A percentile compares a stretch with the other conserved stretches of the same genome.
Conservation (phyloP, 2,329 filamentous ascomycete genomes). For the Blastomyces gilchristii region DNA sequence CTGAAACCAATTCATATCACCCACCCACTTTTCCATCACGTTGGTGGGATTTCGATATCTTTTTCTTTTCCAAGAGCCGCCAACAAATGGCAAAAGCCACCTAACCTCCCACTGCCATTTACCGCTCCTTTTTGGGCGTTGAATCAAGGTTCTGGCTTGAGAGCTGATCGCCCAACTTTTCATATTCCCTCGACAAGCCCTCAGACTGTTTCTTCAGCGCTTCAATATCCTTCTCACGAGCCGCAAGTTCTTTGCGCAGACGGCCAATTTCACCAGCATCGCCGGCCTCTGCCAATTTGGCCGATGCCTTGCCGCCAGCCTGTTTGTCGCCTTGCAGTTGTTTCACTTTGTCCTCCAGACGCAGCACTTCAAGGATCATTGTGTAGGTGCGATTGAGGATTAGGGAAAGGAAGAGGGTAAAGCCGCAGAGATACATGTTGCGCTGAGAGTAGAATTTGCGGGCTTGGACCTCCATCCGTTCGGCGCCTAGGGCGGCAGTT, state of each 20-base stretch:
- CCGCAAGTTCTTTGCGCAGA: conserved; percentile 57
- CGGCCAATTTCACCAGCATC: conserved; percentile 65
- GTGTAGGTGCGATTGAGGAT: conserved; percentile 97
- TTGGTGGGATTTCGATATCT: not conserved
- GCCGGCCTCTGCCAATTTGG: conserved; percentile 62
- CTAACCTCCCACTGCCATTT: conserved; percentile 17
- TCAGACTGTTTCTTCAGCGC: conserved; percentile 87
- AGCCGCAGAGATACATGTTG: conserved; percentile 99
- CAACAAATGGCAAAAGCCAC: not conserved
- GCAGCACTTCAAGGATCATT: conserved; percentile 87
- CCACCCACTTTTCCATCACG: not conserved
- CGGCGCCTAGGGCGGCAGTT: conserved; percentile 68
- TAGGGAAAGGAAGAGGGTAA: conserved; percentile 95
- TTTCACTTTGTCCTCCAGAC: conserved; percentile 87
- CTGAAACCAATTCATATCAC: not conserved
- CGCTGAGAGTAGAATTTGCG: conserved; percentile 99
- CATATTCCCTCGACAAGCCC: conserved; percentile 74
- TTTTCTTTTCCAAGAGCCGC: not conserved
- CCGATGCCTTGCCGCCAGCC: conserved; percentile 55
- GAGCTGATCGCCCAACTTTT: conserved; percentile 70
- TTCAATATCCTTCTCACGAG: conserved; percentile 74
- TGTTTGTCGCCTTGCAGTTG: conserved; percentile 59
- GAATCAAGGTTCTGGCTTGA: conserved; percentile 30
- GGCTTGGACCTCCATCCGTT: conserved; percentile 96
- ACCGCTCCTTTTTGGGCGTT: conserved; percentile 48